Evolutionary conservation across 2,329 filamentous ascomycete genomes (phyloP).

Genomic region (Laburnicola sp.): DNA sequence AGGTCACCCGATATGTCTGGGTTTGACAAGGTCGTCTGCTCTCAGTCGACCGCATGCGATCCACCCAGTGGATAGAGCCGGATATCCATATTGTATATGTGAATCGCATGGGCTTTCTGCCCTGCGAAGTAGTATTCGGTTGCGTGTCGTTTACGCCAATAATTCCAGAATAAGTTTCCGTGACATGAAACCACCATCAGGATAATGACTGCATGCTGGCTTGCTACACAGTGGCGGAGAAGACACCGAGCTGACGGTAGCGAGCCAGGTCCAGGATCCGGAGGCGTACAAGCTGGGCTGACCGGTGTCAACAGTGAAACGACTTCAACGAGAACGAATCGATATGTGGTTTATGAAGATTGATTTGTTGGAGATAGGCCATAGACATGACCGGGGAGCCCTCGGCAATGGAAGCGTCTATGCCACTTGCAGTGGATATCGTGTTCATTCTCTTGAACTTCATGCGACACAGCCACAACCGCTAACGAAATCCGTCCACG

Average conservation of each 20-base stretch:
- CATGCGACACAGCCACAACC: slow-evolving; percentile 9
- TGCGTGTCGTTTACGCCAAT: background rate
- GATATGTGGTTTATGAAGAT: background rate
- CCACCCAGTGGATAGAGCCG: background rate
- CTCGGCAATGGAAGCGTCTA: background rate
- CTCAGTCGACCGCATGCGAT: background rate
- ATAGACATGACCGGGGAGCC: background rate
- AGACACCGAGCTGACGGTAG: slow-evolving; percentile 1
- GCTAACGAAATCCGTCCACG: slow-evolving; percentile 8
- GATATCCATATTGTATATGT: background rate
- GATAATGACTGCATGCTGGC: background rate
- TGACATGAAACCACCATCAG: background rate
- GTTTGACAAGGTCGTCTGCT: no score
- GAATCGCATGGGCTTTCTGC: background rate
- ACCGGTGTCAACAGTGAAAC: background rate
- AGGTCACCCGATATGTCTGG: no score
- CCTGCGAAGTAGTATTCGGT: background rate
- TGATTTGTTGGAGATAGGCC: background rate
- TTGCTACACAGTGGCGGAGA: slow-evolving; percentile 1
- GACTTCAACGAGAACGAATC: background rate
- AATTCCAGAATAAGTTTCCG: background rate
- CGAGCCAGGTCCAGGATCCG: slow-evolving; percentile 1
- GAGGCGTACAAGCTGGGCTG: background rate
- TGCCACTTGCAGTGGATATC: slow-evolving; percentile 2
- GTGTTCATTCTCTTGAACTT: background rate